Percentiles rank a stretch among this genome's conserved stretches.
phyloP scores from a whole-genome alignment of 495 filamentous ascomycete species.

The Geopyxis carbonaria region DNA sequence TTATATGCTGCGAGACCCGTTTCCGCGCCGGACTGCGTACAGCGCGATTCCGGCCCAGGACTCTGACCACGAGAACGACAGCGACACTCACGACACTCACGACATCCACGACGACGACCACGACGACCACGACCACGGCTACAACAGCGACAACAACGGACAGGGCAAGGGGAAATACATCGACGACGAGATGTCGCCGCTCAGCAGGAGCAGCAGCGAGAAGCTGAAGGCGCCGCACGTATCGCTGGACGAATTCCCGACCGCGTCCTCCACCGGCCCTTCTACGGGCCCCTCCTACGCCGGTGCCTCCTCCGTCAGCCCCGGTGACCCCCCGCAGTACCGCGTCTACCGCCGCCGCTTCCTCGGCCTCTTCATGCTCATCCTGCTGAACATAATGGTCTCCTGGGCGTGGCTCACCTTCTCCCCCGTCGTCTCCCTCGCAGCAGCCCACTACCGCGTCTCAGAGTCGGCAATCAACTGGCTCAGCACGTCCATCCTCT shows the following conservation, averaged over 20 bases:
- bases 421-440: slow-evolving; percentile 61
- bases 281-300: not conserved
- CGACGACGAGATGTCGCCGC: not conserved
- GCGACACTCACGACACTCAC: not conserved
- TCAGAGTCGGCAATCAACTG: slow-evolving; percentile 73
- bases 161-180: not conserved
- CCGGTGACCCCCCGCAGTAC: slow-evolving; percentile 28
- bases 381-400: slow-evolving; percentile 78
- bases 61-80: not conserved
- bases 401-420: slow-evolving; percentile 82
- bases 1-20: no score
- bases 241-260: not conserved
- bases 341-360: slow-evolving; percentile 78
- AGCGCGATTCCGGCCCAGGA: no score
- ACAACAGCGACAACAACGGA: not conserved
- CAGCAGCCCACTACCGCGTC: slow-evolving; percentile 52
- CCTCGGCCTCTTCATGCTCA: slow-evolving; percentile 70
- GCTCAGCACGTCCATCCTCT: slow-evolving; percentile 73
- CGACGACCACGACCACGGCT: not conserved
- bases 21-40: no score
- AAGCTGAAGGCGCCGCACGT: not conserved
- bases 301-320: not conserved
- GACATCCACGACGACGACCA: not conserved
- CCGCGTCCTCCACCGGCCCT: not conserved
- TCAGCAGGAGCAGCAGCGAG: not conserved